Evolutionary conservation across 345 rosid genomes (phyloP).

Genomic region (Eucalyptus regnans): DNA sequence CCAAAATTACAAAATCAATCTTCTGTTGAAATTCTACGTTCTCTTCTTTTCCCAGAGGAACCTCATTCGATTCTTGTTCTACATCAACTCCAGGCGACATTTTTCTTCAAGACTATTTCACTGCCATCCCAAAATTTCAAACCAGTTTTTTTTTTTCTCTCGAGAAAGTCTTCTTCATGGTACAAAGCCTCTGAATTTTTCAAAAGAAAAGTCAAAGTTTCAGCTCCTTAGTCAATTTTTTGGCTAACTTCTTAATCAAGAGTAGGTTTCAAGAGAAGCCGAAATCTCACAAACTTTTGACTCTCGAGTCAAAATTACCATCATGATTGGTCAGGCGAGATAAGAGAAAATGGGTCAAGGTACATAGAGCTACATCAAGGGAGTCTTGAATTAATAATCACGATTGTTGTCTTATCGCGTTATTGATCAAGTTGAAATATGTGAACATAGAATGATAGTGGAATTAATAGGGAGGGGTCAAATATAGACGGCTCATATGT

Average conservation of each 20-base stretch:
- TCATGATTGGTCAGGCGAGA: not conserved
- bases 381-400: not conserved
- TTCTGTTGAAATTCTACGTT: not conserved
- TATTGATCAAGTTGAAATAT: not conserved
- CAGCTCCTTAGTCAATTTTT: not conserved
- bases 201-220: not conserved
- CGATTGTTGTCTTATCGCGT: not conserved
- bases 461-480: not conserved
- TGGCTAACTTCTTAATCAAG: not conserved
- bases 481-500: not conserved
- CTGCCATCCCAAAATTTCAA: not conserved
- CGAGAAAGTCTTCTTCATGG: not conserved
- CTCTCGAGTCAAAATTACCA: not conserved
- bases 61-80: not conserved
- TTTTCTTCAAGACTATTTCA: not conserved
- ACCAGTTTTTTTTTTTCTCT: not conserved
- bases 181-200: not conserved
- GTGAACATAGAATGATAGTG: not conserved
- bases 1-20: not conserved
- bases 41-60: not conserved
- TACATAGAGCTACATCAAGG: not conserved
- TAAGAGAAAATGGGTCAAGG: not conserved
- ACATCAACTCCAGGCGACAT: not conserved
- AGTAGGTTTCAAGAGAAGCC: not conserved
- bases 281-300: not conserved